Evolutionary conservation across 345 rosid species (phyloP).

Genomic region (Garcia nutans): DNA sequence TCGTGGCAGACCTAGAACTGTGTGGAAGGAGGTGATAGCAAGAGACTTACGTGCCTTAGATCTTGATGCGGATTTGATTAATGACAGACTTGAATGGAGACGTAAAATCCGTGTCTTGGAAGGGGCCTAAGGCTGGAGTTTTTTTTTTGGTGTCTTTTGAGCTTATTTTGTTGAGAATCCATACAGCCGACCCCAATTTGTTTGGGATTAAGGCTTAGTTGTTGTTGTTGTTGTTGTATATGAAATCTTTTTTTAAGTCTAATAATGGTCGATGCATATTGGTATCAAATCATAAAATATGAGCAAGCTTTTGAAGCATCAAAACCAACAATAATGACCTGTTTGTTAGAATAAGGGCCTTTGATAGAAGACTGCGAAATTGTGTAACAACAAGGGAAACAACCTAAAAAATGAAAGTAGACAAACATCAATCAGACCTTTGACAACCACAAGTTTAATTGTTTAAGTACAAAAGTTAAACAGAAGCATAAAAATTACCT

Average conservation of each 20-base stretch:
- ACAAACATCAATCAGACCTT: slow-evolving; percentile 6
- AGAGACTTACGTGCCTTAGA: too few species aligned
- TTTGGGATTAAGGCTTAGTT: too few species aligned
- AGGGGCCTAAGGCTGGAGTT: too few species aligned
- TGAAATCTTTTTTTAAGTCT: neutral
- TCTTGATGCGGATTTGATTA: too few species aligned
- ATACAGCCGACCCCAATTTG: too few species aligned
- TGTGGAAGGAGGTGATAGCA: too few species aligned
- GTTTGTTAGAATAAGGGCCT: slow-evolving; percentile 79
- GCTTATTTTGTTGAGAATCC: too few species aligned
- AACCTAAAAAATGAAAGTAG: slow-evolving; percentile 42
- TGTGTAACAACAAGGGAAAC: slow-evolving; percentile 83
- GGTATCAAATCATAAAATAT: slow-evolving; percentile 5
- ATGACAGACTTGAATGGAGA: too few species aligned
- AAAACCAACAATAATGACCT: slow-evolving; percentile 47
- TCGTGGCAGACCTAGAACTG: too few species aligned
- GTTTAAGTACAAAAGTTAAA: slow-evolving; percentile 17
- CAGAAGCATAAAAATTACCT: slow-evolving; percentile 32
- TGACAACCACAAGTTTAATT: slow-evolving; percentile 2
- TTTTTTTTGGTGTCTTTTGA: too few species aligned
- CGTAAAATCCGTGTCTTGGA: too few species aligned
- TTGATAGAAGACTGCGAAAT: slow-evolving; percentile 71
- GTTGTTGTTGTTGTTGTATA: too few species aligned
- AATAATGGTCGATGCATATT: slow-evolving; percentile 6
- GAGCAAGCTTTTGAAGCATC: slow-evolving; percentile 8